Conservation (phyloP, 352 stramenopile species). For the Phytopythium montanum region DNA sequence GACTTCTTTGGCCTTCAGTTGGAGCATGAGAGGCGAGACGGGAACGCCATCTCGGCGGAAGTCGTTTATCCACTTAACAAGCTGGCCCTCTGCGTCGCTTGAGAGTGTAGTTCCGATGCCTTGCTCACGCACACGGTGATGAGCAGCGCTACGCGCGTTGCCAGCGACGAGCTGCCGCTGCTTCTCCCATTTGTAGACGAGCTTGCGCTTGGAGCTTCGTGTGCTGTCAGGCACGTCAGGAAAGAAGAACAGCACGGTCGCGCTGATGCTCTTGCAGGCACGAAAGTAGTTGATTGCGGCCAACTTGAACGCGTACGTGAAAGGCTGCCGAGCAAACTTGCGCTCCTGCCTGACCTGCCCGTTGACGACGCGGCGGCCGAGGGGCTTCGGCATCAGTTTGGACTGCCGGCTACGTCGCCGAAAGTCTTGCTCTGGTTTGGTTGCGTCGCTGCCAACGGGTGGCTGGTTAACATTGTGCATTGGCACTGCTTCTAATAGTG, state of each 20-base stretch:
- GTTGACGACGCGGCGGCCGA: neutral
- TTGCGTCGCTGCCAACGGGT: too few species aligned
- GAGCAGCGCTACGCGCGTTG: neutral
- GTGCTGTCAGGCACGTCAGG: neutral
- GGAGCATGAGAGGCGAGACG: slow-evolving; percentile 5
- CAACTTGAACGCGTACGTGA: neutral
- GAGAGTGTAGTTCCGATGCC: neutral
- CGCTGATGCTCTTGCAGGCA: neutral
- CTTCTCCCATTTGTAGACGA: slow-evolving; percentile 8
- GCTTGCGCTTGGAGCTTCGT: slow-evolving; percentile 1
- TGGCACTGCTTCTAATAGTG: too few species aligned
- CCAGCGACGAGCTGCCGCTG: neutral
- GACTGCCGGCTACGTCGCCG: too few species aligned
- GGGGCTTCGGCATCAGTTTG: neutral
- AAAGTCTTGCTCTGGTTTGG: too few species aligned
- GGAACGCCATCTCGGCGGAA: slow-evolving; percentile 6
- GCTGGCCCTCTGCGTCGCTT: neutral
- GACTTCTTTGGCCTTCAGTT: neutral
- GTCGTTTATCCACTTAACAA: slow-evolving; percentile 11
- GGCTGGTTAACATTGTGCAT: too few species aligned
- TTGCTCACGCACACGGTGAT: slow-evolving; percentile 1
- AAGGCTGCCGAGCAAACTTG: neutral
- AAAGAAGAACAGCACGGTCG: neutral
- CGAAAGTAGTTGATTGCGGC: neutral
- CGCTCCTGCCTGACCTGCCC: neutral